These are phyloP conservation scores for Pochonia chlamydosporia DNA, from an alignment of 2,329 filamentous ascomycete genomes.

Conservation along the genomic window DNA sequence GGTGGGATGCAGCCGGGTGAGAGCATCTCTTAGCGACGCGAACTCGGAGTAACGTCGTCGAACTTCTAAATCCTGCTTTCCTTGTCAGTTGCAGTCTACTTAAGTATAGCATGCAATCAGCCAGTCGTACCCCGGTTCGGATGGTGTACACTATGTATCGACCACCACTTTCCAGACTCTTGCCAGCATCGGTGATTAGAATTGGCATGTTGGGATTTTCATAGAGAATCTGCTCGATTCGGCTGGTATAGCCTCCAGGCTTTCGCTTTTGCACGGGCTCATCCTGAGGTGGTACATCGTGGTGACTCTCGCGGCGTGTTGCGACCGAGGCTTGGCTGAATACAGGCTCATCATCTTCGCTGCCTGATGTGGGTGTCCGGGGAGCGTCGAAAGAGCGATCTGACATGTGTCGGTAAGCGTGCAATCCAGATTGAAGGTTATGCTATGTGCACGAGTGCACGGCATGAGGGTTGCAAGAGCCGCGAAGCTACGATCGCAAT, in stretches of 20 bases:
- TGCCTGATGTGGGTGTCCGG: constrained; percentile 65
- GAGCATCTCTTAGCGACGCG: constrained; percentile 78
- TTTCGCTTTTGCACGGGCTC: constrained; percentile 54
- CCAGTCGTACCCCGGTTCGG: constrained; percentile 71
- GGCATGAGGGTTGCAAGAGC: too few species aligned
- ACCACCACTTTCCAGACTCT: constrained; percentile 86
- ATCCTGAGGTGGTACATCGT: constrained; percentile 37
- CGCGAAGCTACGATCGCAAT: background rate
- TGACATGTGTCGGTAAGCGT: constrained; percentile 1
- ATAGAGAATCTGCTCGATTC: constrained; percentile 95
- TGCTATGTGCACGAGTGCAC: too few species aligned
- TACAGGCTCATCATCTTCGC: constrained; percentile 55
- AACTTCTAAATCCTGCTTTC: constrained; percentile 79
- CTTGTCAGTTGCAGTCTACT: constrained; percentile 6
- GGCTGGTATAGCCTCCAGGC: constrained; percentile 86
- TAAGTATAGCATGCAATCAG: too few species aligned
- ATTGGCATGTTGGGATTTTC: constrained; percentile 89
- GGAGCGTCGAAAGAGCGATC: constrained; percentile 53
- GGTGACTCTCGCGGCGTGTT: constrained; percentile 34
- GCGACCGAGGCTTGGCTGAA: constrained; percentile 22
- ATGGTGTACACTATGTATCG: constrained; percentile 98
- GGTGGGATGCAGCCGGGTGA: constrained; percentile 89
- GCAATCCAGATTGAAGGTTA: too few species aligned
- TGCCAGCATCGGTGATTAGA: constrained; percentile 88
- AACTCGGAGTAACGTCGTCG: constrained; percentile 96